Base-by-base conservation (phyloP, 1,284 basidiomycete species). In the Ceratobasidium sp. region DNA sequence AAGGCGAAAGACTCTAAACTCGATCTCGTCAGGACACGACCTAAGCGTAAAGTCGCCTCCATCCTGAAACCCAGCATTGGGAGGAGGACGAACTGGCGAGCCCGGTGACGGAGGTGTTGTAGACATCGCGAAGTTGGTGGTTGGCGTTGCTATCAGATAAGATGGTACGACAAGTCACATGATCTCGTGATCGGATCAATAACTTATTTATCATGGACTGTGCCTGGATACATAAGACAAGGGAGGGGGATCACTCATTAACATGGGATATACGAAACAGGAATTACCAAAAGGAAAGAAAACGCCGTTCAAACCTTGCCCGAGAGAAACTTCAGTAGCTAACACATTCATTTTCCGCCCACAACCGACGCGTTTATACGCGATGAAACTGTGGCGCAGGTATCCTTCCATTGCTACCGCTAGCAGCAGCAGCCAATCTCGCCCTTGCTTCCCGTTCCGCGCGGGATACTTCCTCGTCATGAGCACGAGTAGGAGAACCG, bases 101-200 rank as follows among this genome's bases (percentile, higher is more conserved):
- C 26, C 7, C 2, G 26, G 69, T 6, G 69, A 17, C 28, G 58
- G n/a, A 20, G 58, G 60, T 39, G 58, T 60, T 39, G 61, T 35
- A 2, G 68, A 31, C 69, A 74, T 74, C 31, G 33, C n/a, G 13
- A 17, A 58, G 45, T 15, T 39, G 58, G 15, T 68, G 47, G n/a
- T n/a, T n/a, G n/a, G n/a, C n/a, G 69, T 63, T 20, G 58, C 64
- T 74, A 74, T 74, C 69, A 63, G 69, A 74, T 74, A 74, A 74
- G 69, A 74, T 74, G 60, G 42, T 51, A 61, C 68, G 39, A 74
- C 33, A 39, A 20, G 35, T 60, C 58, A 60, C 58, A 37, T 60
- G 58, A 60, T 39, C 15, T 17, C 35, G 4, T n/a, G n/a, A 60
- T 60, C 35, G 4, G 35, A 28, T 28, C 6, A 1, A 28, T 31